Conservation (phyloP, 108 stramenopile genomes). For the Cyclotella cryptica region DNA sequence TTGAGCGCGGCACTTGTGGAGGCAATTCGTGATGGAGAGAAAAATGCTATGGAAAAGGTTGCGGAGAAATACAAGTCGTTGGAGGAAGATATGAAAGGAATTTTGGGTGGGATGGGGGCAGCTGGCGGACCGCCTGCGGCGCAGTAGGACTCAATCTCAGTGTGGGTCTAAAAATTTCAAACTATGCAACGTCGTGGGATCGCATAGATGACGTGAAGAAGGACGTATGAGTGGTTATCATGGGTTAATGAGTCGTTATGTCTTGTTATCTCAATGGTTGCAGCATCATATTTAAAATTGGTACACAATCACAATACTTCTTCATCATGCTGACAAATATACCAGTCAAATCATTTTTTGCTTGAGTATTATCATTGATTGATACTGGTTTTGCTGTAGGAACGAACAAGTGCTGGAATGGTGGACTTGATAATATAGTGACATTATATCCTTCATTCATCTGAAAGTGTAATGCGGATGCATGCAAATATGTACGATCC, state of each 20-base stretch:
- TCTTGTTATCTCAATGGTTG: not conserved
- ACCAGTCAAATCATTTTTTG: conserved; percentile 14
- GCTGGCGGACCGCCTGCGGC: conserved; percentile 29
- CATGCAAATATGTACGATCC: conserved; percentile 62
- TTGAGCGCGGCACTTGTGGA: conserved; percentile 64
- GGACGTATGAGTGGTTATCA: not conserved
- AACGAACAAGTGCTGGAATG: conserved; percentile 42
- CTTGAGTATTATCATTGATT: not conserved
- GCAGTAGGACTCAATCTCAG: not conserved
- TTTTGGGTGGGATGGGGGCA: conserved; percentile 55
- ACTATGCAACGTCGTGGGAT: not conserved
- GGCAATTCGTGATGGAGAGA: conserved; percentile 72
- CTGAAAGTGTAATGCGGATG: conserved; percentile 49
- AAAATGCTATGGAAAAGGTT: conserved; percentile 61
- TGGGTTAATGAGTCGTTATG: not conserved
- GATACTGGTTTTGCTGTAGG: not conserved
- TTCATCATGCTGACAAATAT: conserved; percentile 58
- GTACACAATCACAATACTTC: conserved; percentile 64
- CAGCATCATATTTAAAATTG: conserved; percentile 41
- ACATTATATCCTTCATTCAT: conserved; percentile 41
- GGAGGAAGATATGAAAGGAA: conserved; percentile 65
- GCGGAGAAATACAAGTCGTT: conserved; percentile 74
- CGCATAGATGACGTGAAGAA: not conserved
- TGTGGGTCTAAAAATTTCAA: not conserved
- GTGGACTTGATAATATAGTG: conserved; percentile 58